Evolutionary conservation across 75 land plant genomes (phyloP).

Genomic region (Adiantum capillusveneris): DNA sequence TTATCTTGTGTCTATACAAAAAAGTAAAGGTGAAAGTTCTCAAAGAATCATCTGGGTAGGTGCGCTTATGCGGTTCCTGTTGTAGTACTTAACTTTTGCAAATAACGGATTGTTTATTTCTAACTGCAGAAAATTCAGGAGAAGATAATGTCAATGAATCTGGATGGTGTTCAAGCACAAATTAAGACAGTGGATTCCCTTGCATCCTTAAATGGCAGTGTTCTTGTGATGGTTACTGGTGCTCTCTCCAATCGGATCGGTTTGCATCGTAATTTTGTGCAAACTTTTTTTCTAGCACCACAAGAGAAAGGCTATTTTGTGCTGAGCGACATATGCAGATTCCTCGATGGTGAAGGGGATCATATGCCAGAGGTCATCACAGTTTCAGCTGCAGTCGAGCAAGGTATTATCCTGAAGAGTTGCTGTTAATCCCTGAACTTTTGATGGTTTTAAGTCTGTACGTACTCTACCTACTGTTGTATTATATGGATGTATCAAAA

Average conservation of each 20-base stretch:
- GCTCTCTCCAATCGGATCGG: constrained; percentile 35
- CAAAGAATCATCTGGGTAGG: too few relatives aligned
- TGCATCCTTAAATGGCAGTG: constrained; percentile 52
- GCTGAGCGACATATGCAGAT: constrained; percentile 70
- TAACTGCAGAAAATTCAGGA: constrained; percentile 46
- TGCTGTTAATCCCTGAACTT: too few relatives aligned
- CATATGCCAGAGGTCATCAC: not conserved
- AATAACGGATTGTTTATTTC: not conserved
- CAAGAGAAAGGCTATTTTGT: constrained; percentile 90
- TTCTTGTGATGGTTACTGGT: constrained; percentile 76
- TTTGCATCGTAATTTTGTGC: constrained; percentile 43
- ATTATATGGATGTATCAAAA: too few relatives aligned
- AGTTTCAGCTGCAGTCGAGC: not conserved
- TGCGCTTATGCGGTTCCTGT: not conserved
- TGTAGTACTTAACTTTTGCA: not conserved
- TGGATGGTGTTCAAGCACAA: constrained; percentile 34
- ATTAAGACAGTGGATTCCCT: constrained; percentile 82
- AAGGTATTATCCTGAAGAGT: too few relatives aligned
- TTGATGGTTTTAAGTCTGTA: too few relatives aligned
- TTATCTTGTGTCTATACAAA: too few relatives aligned
- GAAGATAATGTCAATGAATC: constrained; percentile 38
- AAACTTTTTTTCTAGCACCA: constrained; percentile 77
- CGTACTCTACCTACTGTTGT: too few relatives aligned
- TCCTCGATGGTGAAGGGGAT: constrained; percentile 22
- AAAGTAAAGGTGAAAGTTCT: too few relatives aligned